Evolutionary conservation across 176 grass and related monocot species (phyloP).

Genomic region (Bothriochloa decipiens): DNA sequence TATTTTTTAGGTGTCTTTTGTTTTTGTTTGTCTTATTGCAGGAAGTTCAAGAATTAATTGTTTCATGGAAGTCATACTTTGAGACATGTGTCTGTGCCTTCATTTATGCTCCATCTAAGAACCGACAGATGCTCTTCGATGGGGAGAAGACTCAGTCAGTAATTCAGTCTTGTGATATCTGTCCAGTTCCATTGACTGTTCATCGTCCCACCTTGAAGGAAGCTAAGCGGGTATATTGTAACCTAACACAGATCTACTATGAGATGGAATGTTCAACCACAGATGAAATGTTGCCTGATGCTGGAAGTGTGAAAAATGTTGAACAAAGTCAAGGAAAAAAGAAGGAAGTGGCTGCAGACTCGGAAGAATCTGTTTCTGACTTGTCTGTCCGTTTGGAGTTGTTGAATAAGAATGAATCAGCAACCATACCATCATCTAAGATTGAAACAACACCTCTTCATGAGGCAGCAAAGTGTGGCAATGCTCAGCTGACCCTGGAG

Average conservation of each 20-base stretch:
- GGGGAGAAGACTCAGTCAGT: slow-evolving; percentile 59
- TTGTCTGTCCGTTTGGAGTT: slow-evolving; percentile 43
- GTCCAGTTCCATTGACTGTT: slow-evolving; percentile 76
- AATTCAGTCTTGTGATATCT: slow-evolving; percentile 63
- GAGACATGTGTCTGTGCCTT: slow-evolving; percentile 64
- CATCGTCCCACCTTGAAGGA: slow-evolving; percentile 93
- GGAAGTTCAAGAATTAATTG: slow-evolving; percentile 86
- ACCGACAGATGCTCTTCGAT: slow-evolving; percentile 81
- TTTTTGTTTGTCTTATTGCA: slow-evolving; percentile 41
- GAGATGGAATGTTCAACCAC: slow-evolving; percentile 46
- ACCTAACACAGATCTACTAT: slow-evolving; percentile 65
- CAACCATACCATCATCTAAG: slow-evolving; percentile 16
- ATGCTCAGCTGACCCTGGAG: slow-evolving; percentile 62
- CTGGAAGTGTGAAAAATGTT: slow-evolving; percentile 33
- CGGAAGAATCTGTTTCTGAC: slow-evolving; percentile 50
- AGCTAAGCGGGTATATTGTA: slow-evolving; percentile 78
- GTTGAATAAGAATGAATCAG: slow-evolving; percentile 38
- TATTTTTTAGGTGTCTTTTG: slow-evolving; percentile 5
- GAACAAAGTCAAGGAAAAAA: slow-evolving; percentile 43
- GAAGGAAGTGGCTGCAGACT: slow-evolving; percentile 35
- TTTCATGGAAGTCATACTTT: slow-evolving; percentile 90
- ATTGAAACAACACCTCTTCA: slow-evolving; percentile 78
- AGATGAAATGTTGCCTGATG: slow-evolving; percentile 45
- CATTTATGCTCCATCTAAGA: slow-evolving; percentile 82
- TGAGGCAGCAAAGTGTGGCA: slow-evolving; percentile 76